Conservation (phyloP, 352 stramenopile genomes). For the Globisporangium apiculatum region DNA sequence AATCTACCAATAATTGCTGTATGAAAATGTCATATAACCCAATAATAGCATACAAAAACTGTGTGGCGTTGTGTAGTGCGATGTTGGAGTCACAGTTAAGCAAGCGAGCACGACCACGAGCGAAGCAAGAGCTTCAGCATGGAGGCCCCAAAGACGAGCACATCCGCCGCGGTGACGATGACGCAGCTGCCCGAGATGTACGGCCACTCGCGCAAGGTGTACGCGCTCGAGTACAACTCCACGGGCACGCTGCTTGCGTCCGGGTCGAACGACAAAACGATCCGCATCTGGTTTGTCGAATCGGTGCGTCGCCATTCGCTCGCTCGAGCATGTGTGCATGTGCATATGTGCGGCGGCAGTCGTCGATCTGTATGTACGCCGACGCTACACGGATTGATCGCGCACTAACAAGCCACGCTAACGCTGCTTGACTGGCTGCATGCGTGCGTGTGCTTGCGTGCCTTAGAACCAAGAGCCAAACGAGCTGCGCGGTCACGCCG, state of each 20-base stretch:
- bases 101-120: too few species aligned
- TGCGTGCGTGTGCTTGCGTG: neutral
- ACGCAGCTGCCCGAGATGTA: slow-evolving; percentile 69
- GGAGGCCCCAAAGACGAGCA: slow-evolving; percentile 3
- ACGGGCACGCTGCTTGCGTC: slow-evolving; percentile 68
- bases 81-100: too few species aligned
- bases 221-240: slow-evolving; percentile 72
- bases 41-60: too few species aligned
- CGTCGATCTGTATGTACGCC: too few species aligned
- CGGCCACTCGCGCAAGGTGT: slow-evolving; percentile 76
- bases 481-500: slow-evolving; percentile 65
- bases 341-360: neutral
- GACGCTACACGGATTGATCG: neutral
- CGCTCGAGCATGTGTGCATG: neutral
- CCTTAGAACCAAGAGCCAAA: slow-evolving; percentile 42
- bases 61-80: too few species aligned
- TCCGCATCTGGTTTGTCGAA: slow-evolving; percentile 67
- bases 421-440: neutral
- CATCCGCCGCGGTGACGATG: slow-evolving; percentile 15
- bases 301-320: slow-evolving; percentile 24
- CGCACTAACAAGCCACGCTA: too few species aligned
- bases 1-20: too few species aligned
- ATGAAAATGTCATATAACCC: too few species aligned
- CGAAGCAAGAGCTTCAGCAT: neutral
- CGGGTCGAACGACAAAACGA: slow-evolving; percentile 69